Base-by-base conservation (phyloP, 139 green algal genomes). In the Chlamydomonas sp. region DNA sequence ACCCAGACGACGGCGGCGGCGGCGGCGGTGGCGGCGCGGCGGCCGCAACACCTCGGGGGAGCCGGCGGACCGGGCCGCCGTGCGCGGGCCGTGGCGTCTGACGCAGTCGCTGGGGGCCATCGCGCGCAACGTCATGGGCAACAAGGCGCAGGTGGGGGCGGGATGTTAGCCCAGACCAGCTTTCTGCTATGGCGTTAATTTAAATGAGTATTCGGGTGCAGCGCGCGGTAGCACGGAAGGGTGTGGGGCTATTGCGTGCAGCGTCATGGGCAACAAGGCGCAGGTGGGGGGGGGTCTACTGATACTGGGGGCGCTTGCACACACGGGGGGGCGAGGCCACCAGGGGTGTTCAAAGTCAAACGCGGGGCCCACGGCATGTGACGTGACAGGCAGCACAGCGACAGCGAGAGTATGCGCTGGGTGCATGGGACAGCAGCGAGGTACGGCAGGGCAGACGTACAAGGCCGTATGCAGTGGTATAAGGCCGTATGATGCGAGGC, bases 201-300 rank as follows among this genome's bases (percentile, higher is more conserved):
- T 49, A 49, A 49, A 49, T 0, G 31, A 49, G 31, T 49, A 49
- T 49, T 49, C 31, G 31, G 31, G 31, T 49, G 31, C 31, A 49
- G 31, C 31, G 31, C 31, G 31, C 31, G 31, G 31, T 49, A 49
- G 31, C 0, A 49, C 31, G 31, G 31, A 49, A 49, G 31, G 31
- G 31, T 49, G 31, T 49, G 62, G 61, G 5, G 62, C 18, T 60
- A 9, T 88, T 3, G 83, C 74, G 0, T 58, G 16, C 9, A 68
- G 68, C n/a, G 7, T 88, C n/a, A 81, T 88, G 74, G 83, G 83
- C 6, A 86, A 86, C 72, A 79, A 18, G 71, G 57, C 60, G 61
- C 80, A 85, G 80, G 80, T 85, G 67, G 79, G 64, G 64, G 12
- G 12, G n/a, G 20, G 31, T 8, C 49, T 6, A 69, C 9, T 12